phyloP scores from a whole-genome alignment of 1,139 yeast genomes.

The Blastobotrys capitulatus region DNA sequence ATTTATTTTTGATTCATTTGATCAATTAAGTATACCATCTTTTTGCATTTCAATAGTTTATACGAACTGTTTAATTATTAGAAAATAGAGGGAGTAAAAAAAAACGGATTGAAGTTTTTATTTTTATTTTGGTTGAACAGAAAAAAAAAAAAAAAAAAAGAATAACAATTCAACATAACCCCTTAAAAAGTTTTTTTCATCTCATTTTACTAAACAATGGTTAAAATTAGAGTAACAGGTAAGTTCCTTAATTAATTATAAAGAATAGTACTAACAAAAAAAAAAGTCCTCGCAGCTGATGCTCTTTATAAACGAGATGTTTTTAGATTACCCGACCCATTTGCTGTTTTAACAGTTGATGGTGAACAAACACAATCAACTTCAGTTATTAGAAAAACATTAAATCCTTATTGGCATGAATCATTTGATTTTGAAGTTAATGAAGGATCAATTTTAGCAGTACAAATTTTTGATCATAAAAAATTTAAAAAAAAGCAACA shows the following conservation, averaged over 20 bases:
- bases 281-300: slow-evolving; percentile 81
- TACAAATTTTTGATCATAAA: slow-evolving; percentile 95
- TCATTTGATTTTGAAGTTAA: slow-evolving; percentile 70
- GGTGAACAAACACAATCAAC: slow-evolving; percentile 96
- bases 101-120: no score
- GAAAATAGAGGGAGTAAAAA: no score
- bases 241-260: neutral
- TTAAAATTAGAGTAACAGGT: slow-evolving; percentile 9
- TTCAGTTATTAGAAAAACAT: slow-evolving; percentile 85
- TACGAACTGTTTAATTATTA: no score
- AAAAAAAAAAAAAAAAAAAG: neutral
- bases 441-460: slow-evolving; percentile 82
- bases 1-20: no score
- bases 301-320: slow-evolving; percentile 93
- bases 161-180: neutral
- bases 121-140: no score
- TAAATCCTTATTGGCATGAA: slow-evolving; percentile 98
- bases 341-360: slow-evolving; percentile 94
- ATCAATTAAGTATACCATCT: no score
- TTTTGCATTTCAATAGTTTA: no score
- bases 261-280: slow-evolving; percentile 1
- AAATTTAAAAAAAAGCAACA: slow-evolving; percentile 98
- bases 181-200: neutral
- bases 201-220: neutral
- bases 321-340: slow-evolving; percentile 85